Evolutionary conservation across 345 rosid genomes (phyloP), one percentile per base, ranked within the genome.

Genomic region (Heritiera littoralis): DNA sequence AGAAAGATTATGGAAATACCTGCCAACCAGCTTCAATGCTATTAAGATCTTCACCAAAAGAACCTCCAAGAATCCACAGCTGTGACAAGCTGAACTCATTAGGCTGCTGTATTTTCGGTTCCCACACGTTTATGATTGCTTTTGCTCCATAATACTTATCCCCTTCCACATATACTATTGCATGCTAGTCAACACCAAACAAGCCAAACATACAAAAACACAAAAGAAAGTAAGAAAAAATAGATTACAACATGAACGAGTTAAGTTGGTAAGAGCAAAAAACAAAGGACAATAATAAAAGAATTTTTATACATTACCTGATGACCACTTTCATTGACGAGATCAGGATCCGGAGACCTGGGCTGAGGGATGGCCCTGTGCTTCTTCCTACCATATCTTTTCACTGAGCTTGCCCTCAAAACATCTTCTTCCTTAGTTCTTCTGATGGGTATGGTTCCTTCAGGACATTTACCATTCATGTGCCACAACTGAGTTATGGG

Each of bases 1-100:
- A 80, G 64, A 32, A 85, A 15, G 59, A 41, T 43, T 43, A 43
- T 30, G 43, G 72, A 6, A 70, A 73, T 73, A 96, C 99, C 94
- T 96, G 99, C 99, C 98, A 94, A 80, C 98, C 99, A 73, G 99
- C 98, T 90, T 94, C 98, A 46, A 96, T 94, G 79, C 98, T 96
- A 81, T 94, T 96, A 75, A 96, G 97, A 92, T 96, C 97, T 87
- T 96, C 91, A 83, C 98, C 98, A 13, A 96, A 94, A 20, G 98
- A 94, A 84, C 97, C 98, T 84, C 99, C 99, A 66, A 96, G 82
- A 81, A 96, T 88, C 98, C 98, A 96, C 3, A 96, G 86, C 91
- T 96, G 99, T 65, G 99, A 96, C 83, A 96, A 87, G 84, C 99
- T 96, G 84, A 96, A 96, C 87, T 96, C 99, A 80, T 96, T 96